These are phyloP conservation scores for Apiospora sp. DNA, from an alignment of 2,329 filamentous ascomycete genomes.

Conservation along the genomic window DNA sequence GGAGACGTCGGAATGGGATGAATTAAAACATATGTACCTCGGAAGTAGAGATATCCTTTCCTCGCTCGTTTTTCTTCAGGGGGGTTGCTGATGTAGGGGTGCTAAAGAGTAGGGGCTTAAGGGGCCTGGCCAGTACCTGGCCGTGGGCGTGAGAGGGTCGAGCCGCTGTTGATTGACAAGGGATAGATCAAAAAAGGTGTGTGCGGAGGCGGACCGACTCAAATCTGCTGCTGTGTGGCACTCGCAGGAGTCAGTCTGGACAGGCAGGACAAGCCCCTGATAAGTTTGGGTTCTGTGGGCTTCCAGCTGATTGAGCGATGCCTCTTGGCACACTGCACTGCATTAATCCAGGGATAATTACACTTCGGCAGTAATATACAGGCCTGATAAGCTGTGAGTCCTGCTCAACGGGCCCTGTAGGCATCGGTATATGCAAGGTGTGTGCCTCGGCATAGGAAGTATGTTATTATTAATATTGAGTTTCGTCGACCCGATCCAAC, in stretches of 20 bases:
- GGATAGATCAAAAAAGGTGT: conserved; percentile 15
- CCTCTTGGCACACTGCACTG: conserved; percentile 12
- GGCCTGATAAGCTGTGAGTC: conserved; percentile 3
- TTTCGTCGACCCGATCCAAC: background rate
- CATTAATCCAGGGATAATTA: conserved; percentile 22
- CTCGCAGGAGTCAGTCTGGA: conserved; percentile 14
- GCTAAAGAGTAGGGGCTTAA: conserved; percentile 12
- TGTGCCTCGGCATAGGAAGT: conserved; percentile 14
- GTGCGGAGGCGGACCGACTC: conserved; percentile 20
- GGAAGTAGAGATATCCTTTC: conserved; percentile 14
- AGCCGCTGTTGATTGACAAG: conserved; percentile 20
- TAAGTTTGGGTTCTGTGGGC: conserved; percentile 18
- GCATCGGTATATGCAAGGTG: conserved; percentile 21
- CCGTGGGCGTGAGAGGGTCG: conserved; percentile 6
- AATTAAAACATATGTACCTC: conserved; percentile 8
- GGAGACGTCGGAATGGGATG: conserved; percentile 16
- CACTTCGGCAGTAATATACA: conserved; percentile 7
- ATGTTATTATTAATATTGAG: conserved; percentile 1
- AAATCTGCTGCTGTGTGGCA: conserved; percentile 20
- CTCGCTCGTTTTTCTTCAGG: background rate
- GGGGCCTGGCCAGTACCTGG: background rate
- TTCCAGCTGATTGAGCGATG: conserved; percentile 18
- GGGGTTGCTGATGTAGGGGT: conserved; percentile 10
- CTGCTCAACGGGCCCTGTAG: conserved; percentile 8
- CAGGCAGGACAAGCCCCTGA: conserved; percentile 17